phyloP scores from a whole-genome alignment of 2,329 filamentous ascomycete species.

The Ploettnerulaceae sp. region DNA sequence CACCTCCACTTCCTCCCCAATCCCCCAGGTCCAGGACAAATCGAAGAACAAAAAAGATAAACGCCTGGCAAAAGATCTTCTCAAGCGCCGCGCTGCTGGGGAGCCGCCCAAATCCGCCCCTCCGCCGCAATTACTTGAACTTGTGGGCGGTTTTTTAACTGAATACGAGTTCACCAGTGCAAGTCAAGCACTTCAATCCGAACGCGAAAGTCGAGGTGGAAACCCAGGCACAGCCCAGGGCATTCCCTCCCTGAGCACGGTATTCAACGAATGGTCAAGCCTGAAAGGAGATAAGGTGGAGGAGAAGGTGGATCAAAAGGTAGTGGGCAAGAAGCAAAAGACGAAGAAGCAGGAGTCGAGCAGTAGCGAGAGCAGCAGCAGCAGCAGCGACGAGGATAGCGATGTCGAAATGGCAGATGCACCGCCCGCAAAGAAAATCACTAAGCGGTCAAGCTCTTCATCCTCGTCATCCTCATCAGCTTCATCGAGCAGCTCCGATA shows the following conservation, averaged over 20 bases:
- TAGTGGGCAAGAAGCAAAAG: conserved; percentile 26
- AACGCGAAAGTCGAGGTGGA: conserved; percentile 43
- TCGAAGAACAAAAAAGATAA: conserved; percentile 30
- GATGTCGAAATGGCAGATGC: conserved; percentile 35
- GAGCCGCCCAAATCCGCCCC: conserved; percentile 36
- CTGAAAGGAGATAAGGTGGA: conserved; percentile 20
- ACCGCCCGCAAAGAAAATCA: conserved; percentile 31
- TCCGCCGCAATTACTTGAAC: conserved; percentile 58
- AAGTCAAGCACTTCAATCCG: conserved; percentile 57
- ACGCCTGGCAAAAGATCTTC: conserved; percentile 28
- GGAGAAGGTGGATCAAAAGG: conserved; percentile 16
- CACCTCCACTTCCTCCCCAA: conserved; percentile 6
- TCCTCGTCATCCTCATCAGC: conserved; percentile 38
- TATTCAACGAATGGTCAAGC: conserved; percentile 39
- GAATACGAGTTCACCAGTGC: conserved; percentile 61
- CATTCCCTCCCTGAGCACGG: conserved; percentile 34
- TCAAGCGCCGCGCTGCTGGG: conserved; percentile 26
- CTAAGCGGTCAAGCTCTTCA: conserved; percentile 33
- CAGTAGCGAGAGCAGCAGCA: conserved; percentile 35
- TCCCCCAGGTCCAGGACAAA: conserved; percentile 15
- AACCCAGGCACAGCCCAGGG: conserved; percentile 42
- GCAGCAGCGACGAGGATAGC: conserved; percentile 23
- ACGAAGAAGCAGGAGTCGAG: conserved; percentile 34
- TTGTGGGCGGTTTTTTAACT: conserved; percentile 62
- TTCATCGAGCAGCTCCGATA: conserved; percentile 41